Percentiles rank a stretch among this genome's conserved stretches.
phyloP scores from a whole-genome alignment of 129 eudicot species.

The Cynara cardunculus region DNA sequence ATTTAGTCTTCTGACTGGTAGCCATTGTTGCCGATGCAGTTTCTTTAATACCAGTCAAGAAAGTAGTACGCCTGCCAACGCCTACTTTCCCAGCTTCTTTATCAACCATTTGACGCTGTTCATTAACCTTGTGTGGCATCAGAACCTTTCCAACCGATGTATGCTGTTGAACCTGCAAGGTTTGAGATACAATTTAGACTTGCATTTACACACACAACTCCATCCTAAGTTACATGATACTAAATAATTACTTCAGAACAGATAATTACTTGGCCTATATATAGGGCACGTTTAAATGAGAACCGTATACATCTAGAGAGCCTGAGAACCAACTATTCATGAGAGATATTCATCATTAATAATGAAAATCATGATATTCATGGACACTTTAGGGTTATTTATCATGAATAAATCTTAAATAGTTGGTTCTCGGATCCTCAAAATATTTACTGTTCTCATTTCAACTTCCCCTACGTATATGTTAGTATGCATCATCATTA shows the following conservation, averaged over 20 bases:
- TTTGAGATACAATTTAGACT: not conserved
- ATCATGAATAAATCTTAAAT: not conserved
- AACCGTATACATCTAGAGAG: not conserved
- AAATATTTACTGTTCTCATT: not conserved
- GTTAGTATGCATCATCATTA: not conserved
- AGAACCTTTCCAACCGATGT: slow-evolving; percentile 23
- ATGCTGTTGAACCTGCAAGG: slow-evolving; percentile 33
- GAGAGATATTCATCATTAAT: not conserved
- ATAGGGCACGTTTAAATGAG: not conserved
- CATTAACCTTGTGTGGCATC: slow-evolving; percentile 32
- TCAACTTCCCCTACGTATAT: not conserved
- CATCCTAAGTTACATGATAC: not conserved
- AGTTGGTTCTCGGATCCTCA: not conserved
- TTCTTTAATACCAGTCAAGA: slow-evolving; percentile 30
- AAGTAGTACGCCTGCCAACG: slow-evolving; percentile 3
- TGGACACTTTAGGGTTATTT: not conserved
- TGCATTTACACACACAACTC: not conserved
- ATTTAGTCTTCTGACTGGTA: slow-evolving; percentile 10
- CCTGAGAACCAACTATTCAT: not conserved
- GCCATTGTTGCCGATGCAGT: slow-evolving; percentile 7
- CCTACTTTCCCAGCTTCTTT: slow-evolving; percentile 17
- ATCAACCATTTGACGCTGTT: not conserved
- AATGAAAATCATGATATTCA: not conserved
- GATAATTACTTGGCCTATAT: not conserved
- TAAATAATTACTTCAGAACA: not conserved